phyloP scores from a whole-genome alignment of 2,329 filamentous ascomycete genomes.

The Nemania serpens region DNA sequence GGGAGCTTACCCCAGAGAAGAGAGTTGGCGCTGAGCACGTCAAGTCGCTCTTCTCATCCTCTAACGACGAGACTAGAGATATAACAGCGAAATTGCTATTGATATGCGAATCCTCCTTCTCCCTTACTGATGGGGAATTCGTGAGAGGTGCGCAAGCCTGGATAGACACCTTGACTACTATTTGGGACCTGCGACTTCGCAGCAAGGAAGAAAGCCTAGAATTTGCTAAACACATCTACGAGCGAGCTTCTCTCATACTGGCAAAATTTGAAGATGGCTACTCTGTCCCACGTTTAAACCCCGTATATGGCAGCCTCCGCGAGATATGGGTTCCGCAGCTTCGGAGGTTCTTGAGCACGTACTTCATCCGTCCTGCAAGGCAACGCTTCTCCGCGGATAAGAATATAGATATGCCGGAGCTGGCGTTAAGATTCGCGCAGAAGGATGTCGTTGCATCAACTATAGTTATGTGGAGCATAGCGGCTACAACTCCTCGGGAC shows the following conservation, averaged over 20 bases:
- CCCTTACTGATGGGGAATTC: slow-evolving; percentile 40
- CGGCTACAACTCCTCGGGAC: slow-evolving; percentile 36
- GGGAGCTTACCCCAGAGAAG: slow-evolving; percentile 45
- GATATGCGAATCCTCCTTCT: slow-evolving; percentile 50
- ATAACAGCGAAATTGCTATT: slow-evolving; percentile 52
- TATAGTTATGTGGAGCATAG: slow-evolving; percentile 49
- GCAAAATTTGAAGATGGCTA: slow-evolving; percentile 45
- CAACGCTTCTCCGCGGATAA: slow-evolving; percentile 51
- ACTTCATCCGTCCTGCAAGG: slow-evolving; percentile 57
- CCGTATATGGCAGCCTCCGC: slow-evolving; percentile 34
- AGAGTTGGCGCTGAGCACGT: slow-evolving; percentile 63
- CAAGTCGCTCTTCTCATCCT: slow-evolving; percentile 58
- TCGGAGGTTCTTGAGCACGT: slow-evolving; percentile 54
- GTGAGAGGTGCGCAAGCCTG: slow-evolving; percentile 50
- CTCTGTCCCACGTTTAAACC: slow-evolving; percentile 22
- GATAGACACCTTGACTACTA: slow-evolving; percentile 50
- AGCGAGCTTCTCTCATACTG: slow-evolving; percentile 46
- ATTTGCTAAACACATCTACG: slow-evolving; percentile 54
- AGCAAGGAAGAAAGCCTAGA: slow-evolving; percentile 52
- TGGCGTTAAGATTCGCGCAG: slow-evolving; percentile 47
- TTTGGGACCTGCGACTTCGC: slow-evolving; percentile 62
- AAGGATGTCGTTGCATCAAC: slow-evolving; percentile 45
- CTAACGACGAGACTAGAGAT: slow-evolving; percentile 52
- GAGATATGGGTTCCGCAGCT: slow-evolving; percentile 53
- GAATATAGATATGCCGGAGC: slow-evolving; percentile 48